Conservation (phyloP, 305 asterid species). For the Solanum hybrid region DNA sequence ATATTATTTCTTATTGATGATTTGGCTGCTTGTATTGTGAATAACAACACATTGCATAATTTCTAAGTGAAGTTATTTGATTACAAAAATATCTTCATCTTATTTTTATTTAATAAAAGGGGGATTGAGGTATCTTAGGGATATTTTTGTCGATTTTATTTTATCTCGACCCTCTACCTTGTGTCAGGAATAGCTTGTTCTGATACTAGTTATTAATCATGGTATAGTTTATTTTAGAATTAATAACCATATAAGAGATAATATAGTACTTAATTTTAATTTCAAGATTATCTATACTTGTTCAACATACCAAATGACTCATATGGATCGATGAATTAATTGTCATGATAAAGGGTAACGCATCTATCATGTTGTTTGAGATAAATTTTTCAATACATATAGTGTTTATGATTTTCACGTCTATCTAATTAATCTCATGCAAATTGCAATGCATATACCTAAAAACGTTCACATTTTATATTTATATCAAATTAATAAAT, state of each 20-base stretch:
- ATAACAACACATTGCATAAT: background rate
- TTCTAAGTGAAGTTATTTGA: background rate
- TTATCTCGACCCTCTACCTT: too few species aligned
- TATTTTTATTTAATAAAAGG: background rate
- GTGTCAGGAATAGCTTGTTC: too few species aligned
- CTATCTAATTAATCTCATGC: background rate
- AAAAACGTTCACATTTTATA: background rate
- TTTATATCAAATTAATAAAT: too few species aligned
- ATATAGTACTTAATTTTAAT: background rate
- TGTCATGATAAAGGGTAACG: background rate
- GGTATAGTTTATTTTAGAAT: background rate
- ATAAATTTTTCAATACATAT: background rate
- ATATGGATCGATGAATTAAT: background rate
- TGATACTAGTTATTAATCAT: background rate
- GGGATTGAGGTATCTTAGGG: background rate
- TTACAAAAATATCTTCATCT: background rate
- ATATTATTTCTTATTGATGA: background rate
- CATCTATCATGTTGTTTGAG: background rate
- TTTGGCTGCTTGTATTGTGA: background rate
- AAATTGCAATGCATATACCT: background rate
- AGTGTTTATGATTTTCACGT: background rate
- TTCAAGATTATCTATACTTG: too few species aligned
- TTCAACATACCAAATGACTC: background rate
- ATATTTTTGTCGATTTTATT: background rate
- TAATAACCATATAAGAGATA: background rate